phyloP scores from a whole-genome alignment of 208 protist genomes.

The Leishmania mexicana region DNA sequence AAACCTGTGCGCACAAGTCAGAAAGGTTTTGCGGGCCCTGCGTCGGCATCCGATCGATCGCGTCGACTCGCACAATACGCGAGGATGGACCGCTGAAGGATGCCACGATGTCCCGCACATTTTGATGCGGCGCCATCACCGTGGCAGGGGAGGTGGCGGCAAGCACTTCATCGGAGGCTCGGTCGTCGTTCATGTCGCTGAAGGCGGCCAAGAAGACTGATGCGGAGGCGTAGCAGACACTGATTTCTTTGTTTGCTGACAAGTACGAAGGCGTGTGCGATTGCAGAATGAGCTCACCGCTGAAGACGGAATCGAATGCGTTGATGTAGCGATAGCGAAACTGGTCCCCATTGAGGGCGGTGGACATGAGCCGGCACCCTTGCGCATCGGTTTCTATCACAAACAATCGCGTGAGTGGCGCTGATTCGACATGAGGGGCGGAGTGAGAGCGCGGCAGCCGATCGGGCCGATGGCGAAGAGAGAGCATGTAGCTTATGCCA shows the following conservation, averaged over 20 bases:
- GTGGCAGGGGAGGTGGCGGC: constrained; percentile 59
- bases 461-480: constrained; percentile 46
- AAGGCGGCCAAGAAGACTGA: constrained; percentile 50
- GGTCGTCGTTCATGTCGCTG: constrained; percentile 37
- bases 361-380: constrained; percentile 69
- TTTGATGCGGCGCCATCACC: constrained; percentile 68
- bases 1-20: constrained; percentile 79
- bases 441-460: constrained; percentile 21
- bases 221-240: constrained; percentile 70
- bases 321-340: constrained; percentile 82
- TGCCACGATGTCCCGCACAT: constrained; percentile 68
- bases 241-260: constrained; percentile 46
- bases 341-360: constrained; percentile 78
- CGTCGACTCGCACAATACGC: constrained; percentile 74
- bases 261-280: constrained; percentile 58
- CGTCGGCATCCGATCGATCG: constrained; percentile 59
- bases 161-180: constrained; percentile 52
- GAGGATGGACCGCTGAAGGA: constrained; percentile 56
- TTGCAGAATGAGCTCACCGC: constrained; percentile 53
- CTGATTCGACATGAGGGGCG: constrained; percentile 7
- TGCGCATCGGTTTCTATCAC: constrained; percentile 66
- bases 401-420: constrained; percentile 65
- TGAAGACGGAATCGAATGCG: constrained; percentile 38
- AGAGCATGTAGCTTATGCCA: constrained; percentile 39
- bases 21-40: constrained; percentile 41